Conservation (phyloP, 108 stramenopile genomes). For the Cylindrotheca fusiformis region DNA sequence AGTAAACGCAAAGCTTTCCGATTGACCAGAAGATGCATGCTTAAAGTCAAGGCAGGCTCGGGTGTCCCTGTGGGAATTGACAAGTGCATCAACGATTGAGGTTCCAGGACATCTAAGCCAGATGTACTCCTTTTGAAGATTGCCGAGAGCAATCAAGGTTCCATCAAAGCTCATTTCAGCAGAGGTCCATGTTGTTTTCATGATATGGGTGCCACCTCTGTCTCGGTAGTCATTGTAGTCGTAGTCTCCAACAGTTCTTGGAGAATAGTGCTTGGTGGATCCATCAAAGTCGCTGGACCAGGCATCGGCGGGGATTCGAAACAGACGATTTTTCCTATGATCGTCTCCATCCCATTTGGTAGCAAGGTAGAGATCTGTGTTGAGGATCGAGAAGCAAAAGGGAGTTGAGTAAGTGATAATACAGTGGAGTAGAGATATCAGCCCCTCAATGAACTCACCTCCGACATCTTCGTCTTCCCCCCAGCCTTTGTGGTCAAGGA, state of each 20-base stretch:
- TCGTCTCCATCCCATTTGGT: not conserved
- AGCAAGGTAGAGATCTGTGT: not conserved
- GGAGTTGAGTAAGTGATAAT: not conserved
- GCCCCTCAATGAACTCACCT: not conserved
- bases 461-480: not conserved
- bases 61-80: not conserved
- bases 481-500: conserved; percentile 5
- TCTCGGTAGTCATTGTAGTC: not conserved
- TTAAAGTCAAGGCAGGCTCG: not conserved
- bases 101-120: not conserved
- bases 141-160: conserved; percentile 3
- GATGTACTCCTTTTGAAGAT: not conserved
- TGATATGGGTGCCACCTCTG: not conserved
- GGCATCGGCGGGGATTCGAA: not conserved
- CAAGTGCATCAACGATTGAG: not conserved
- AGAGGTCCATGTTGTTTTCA: conserved; percentile 1
- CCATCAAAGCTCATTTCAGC: conserved; percentile 3
- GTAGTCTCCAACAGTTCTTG: not conserved
- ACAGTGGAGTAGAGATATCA: not conserved
- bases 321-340: not conserved
- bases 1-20: not conserved
- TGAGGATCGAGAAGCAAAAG: not conserved
- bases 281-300: not conserved
- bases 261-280: not conserved
- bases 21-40: not conserved